These are phyloP conservation scores for Syncephalastrum contaminatum DNA, from an alignment of 371 early-diverging fungal genomes.

Conservation along the genomic window DNA sequence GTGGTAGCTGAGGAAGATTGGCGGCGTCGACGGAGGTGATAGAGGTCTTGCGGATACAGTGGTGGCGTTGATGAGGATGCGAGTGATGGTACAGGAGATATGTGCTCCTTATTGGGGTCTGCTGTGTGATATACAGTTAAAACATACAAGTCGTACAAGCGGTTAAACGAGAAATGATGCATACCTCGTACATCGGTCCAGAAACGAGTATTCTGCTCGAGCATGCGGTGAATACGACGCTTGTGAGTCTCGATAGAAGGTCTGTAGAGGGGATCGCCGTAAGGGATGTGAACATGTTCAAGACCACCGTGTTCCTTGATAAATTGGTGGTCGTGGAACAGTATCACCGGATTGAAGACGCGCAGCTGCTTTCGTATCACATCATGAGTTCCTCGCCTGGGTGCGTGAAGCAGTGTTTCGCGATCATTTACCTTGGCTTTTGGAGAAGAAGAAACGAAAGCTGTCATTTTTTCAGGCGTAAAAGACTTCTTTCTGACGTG, in stretches of 20 bases:
- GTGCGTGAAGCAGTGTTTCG: too few species aligned
- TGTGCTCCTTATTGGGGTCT: not conserved
- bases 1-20: conserved; percentile 6
- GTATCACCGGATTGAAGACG: conserved; percentile 36
- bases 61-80: conserved; percentile 27
- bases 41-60: conserved; percentile 18
- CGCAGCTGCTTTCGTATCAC: conserved; percentile 14
- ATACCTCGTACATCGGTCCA: conserved; percentile 35
- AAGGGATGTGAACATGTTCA: conserved; percentile 32
- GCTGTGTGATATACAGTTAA: conserved; percentile 5
- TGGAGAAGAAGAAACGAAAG: too few species aligned
- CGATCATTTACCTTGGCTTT: too few species aligned
- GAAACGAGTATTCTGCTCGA: conserved; percentile 30
- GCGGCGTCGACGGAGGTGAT: conserved; percentile 8
- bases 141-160: not conserved
- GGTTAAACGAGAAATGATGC: not conserved
- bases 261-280: conserved; percentile 32
- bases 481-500: too few species aligned
- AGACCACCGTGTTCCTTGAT: conserved; percentile 26
- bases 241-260: conserved; percentile 30
- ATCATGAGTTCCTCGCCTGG: not conserved
- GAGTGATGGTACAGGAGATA: conserved; percentile 18
- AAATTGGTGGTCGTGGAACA: conserved; percentile 39
- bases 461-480: too few species aligned
- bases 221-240: conserved; percentile 28